phyloP scores from a whole-genome alignment of 2,329 filamentous ascomycete genomes.

The Calonectria hawksworthii region DNA sequence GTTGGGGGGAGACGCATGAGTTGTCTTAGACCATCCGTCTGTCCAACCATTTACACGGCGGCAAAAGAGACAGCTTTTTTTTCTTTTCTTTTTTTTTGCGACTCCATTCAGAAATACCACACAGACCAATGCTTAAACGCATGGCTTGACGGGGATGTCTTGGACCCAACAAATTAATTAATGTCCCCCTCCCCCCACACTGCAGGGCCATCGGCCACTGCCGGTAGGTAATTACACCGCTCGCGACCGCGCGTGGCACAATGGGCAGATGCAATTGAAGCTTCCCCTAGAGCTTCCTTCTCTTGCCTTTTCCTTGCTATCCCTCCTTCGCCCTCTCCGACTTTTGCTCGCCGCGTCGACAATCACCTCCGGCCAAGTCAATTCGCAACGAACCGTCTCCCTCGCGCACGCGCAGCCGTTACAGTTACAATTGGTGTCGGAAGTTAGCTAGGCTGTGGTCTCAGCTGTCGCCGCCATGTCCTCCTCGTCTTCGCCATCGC shows the following conservation, averaged over 20 bases:
- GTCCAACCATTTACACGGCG: not conserved
- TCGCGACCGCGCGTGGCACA: not conserved
- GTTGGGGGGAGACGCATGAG: not conserved
- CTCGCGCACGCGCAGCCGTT: not conserved
- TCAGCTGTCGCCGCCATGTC: slow-evolving; percentile 21
- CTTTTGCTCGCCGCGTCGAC: not conserved
- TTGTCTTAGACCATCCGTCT: not conserved
- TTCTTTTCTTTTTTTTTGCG: not conserved
- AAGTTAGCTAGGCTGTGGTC: slow-evolving; percentile 1
- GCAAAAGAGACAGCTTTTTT: not conserved
- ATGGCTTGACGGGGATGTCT: not conserved
- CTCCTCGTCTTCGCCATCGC: not conserved
- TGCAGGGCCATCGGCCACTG: not conserved
- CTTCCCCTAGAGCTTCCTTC: not conserved
- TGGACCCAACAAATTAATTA: slow-evolving; percentile 13
- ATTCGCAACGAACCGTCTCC: not conserved
- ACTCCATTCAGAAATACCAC: not conserved
- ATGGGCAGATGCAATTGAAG: not conserved
- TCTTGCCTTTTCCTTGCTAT: too few species aligned
- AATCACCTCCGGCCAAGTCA: not conserved
- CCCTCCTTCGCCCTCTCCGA: not conserved
- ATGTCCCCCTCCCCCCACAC: not conserved
- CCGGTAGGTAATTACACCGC: not conserved
- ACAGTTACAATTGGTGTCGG: slow-evolving; percentile 25
- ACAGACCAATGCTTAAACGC: not conserved